phyloP scores from a whole-genome alignment of 306 rosid species.

The Abrus pulchellus region DNA sequence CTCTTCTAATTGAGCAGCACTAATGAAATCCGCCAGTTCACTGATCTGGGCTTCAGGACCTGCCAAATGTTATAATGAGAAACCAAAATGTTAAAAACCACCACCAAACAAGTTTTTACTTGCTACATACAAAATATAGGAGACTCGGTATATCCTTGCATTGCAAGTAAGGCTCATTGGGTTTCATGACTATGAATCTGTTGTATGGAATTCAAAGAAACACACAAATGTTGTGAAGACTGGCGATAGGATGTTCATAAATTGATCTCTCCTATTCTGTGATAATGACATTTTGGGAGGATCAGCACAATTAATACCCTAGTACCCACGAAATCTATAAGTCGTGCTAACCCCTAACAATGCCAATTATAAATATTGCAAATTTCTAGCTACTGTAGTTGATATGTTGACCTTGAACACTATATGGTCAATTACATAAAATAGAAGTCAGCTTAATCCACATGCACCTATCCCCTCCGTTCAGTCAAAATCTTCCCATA shows the following conservation, averaged over 20 bases:
- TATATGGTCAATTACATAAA: neutral
- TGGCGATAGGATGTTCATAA: neutral
- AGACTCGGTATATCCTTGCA: neutral
- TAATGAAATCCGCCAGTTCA: conserved; percentile 76
- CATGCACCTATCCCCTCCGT: neutral
- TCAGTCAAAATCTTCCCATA: neutral
- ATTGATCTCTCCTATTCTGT: neutral
- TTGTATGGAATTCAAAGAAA: neutral
- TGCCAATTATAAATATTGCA: neutral
- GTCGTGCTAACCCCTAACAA: neutral
- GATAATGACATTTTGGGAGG: neutral
- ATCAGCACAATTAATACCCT: neutral
- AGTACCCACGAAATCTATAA: neutral
- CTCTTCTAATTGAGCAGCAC: conserved; percentile 71
- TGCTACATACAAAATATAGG: neutral
- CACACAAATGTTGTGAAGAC: conserved; percentile 4
- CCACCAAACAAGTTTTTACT: neutral
- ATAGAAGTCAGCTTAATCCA: neutral
- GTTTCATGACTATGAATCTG: neutral
- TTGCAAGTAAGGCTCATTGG: conserved; percentile 10
- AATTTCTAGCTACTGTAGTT: neutral
- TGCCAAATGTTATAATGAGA: conserved; percentile 50
- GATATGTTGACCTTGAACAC: neutral
- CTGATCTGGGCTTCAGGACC: conserved; percentile 62
- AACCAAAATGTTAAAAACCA: neutral